phyloP scores from a whole-genome alignment of 108 stramenopile genomes.

The Nannochloropsis gaditana region DNA sequence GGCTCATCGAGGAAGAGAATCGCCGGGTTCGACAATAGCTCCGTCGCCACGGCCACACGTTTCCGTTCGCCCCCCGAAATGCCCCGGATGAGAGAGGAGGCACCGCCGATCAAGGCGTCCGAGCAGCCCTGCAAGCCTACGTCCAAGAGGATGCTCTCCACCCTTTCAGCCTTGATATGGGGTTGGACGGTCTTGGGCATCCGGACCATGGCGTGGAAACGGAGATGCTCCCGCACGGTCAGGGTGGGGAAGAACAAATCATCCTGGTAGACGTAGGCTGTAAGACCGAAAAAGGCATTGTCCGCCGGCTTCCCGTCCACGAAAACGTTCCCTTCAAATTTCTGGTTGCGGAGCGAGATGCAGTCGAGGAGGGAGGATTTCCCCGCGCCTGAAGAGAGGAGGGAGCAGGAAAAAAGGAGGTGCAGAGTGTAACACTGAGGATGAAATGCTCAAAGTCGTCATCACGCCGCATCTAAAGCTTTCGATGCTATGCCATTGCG shows the following conservation, averaged over 20 bases:
- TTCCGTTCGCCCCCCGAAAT: slow-evolving; percentile 59
- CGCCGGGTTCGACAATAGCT: slow-evolving; percentile 40
- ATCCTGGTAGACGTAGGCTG: slow-evolving; percentile 39
- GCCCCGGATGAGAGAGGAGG: slow-evolving; percentile 36
- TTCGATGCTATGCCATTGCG: too few relatives aligned
- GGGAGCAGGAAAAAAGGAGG: background rate
- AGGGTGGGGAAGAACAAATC: slow-evolving; percentile 47
- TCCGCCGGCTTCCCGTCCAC: background rate
- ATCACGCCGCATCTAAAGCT: too few relatives aligned
- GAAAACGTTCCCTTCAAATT: background rate
- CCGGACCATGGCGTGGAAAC: slow-evolving; percentile 44
- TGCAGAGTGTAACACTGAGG: background rate
- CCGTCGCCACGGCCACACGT: slow-evolving; percentile 46
- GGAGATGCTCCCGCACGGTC: slow-evolving; percentile 47
- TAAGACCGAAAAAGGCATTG: background rate
- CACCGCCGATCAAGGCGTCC: background rate
- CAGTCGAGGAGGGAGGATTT: background rate
- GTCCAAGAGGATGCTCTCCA: background rate
- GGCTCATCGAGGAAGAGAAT: slow-evolving; percentile 48
- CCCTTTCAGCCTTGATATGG: background rate
- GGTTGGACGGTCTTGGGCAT: slow-evolving; percentile 21
- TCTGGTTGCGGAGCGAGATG: background rate
- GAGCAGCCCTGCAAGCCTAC: background rate
- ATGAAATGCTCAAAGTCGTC: background rate
- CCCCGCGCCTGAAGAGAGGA: background rate